phyloP scores from a whole-genome alignment of 2,329 filamentous ascomycete genomes.

The Colletotrichum sojae region DNA sequence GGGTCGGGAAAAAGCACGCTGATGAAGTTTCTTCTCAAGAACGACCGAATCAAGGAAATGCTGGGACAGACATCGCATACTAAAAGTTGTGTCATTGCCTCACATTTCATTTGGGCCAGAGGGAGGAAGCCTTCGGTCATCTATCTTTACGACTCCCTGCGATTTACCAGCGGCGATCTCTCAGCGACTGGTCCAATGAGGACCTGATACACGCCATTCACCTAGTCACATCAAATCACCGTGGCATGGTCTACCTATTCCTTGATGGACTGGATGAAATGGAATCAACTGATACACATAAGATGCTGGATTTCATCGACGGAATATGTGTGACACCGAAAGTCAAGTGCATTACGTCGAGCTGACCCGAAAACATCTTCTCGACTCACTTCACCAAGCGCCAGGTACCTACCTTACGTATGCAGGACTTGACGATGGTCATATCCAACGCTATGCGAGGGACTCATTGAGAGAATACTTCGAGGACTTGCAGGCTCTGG shows the following conservation, averaged over 20 bases:
- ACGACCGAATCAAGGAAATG: slow-evolving; percentile 35
- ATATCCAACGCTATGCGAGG: neutral
- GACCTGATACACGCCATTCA: neutral
- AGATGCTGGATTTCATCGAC: neutral
- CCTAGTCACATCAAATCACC: neutral
- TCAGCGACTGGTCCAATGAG: slow-evolving; percentile 3
- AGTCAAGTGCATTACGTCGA: neutral
- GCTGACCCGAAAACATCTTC: neutral
- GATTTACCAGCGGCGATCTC: neutral
- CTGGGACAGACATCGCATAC: slow-evolving; percentile 15
- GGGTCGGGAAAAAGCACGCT: slow-evolving; percentile 46
- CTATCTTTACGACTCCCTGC: neutral
- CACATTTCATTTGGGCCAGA: slow-evolving; percentile 4
- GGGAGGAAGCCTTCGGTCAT: neutral
- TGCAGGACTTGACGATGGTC: neutral
- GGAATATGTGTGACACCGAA: neutral
- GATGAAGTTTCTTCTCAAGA: slow-evolving; percentile 43
- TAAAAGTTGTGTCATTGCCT: neutral
- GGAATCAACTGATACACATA: neutral
- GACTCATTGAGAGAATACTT: neutral
- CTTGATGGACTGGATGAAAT: slow-evolving; percentile 8
- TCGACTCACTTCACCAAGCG: neutral
- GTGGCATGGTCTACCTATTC: neutral
- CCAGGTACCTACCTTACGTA: neutral
- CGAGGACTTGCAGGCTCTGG: neutral